Percentiles rank a stretch among this genome's conserved stretches.
Conservation (phyloP, 345 rosid species). For the Dovyalis caffra region DNA sequence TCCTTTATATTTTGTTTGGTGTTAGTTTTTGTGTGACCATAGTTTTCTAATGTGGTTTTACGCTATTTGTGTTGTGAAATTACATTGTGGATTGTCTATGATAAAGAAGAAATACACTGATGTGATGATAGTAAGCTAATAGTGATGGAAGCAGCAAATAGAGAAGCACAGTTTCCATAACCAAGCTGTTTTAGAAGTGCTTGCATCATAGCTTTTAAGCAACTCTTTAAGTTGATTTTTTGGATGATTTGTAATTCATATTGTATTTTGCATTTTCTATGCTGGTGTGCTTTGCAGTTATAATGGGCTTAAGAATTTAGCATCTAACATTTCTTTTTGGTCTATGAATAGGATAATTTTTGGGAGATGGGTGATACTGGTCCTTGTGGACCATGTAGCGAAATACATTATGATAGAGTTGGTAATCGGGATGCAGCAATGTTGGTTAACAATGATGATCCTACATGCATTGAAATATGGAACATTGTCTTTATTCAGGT, state of each 20-base stretch:
- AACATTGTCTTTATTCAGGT: conserved; percentile 99
- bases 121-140: no score
- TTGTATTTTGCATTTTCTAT: not conserved
- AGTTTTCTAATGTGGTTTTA: no score
- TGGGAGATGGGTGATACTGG: conserved; percentile 99
- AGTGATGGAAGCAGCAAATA: not conserved
- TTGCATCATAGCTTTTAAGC: not conserved
- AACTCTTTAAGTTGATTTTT: not conserved
- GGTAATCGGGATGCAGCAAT: conserved; percentile 82
- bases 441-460: conserved; percentile 89
- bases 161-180: not conserved
- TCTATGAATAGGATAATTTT: conserved; percentile 68
- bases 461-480: conserved; percentile 99
- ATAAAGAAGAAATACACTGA: no score
- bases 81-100: no score
- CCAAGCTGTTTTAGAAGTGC: no score
- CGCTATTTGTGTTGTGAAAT: no score
- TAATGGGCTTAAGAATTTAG: not conserved
- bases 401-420: conserved; percentile 87
- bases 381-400: conserved; percentile 99
- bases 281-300: not conserved
- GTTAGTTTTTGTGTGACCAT: no score
- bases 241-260: not conserved
- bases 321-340: conserved; percentile 10
- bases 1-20: no score